phyloP scores from a whole-genome alignment of 2,329 filamentous ascomycete genomes.

The Paracoccidioides lutzii region DNA sequence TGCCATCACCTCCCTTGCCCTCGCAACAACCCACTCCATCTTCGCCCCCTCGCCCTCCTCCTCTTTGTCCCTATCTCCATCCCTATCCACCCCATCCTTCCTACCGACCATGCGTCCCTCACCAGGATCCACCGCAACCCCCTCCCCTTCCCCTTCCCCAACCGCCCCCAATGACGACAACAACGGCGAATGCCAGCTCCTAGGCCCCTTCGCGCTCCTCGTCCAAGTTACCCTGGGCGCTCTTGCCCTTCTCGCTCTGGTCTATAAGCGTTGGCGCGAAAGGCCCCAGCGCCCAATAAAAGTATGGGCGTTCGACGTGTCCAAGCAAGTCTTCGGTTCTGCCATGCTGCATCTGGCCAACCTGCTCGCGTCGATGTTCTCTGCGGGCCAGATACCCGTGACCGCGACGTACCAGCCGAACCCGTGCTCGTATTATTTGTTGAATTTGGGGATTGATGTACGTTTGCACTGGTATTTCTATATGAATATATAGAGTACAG shows the following conservation, averaged over 20 bases:
- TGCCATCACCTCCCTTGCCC: conserved; percentile 10
- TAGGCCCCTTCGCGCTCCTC: conserved; percentile 81
- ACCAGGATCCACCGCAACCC: conserved; percentile 1
- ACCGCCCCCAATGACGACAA: conserved; percentile 29
- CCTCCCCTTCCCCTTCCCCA: background rate
- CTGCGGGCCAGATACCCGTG: conserved; percentile 60
- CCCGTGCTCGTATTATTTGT: conserved; percentile 88
- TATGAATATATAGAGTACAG: background rate
- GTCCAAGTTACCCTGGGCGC: conserved; percentile 78
- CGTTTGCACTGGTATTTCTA: conserved; percentile 34
- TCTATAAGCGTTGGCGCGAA: conserved; percentile 88
- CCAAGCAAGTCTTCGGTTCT: conserved; percentile 92
- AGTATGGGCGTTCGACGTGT: conserved; percentile 96
- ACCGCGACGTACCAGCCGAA: conserved; percentile 56
- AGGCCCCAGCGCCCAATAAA: conserved; percentile 81
- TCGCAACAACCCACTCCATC: conserved; percentile 4
- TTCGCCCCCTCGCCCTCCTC: background rate
- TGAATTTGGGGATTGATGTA: conserved; percentile 92
- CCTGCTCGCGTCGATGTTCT: conserved; percentile 91
- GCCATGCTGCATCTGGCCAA: conserved; percentile 86
- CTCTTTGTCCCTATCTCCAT: background rate
- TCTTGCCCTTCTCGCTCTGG: conserved; percentile 70
- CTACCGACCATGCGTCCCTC: conserved; percentile 5
- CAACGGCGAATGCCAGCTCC: conserved; percentile 67
- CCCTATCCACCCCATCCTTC: no score